These are phyloP conservation scores for Exophiala oligosperma DNA, from an alignment of 2,329 filamentous ascomycete genomes.

Conservation along the genomic window DNA sequence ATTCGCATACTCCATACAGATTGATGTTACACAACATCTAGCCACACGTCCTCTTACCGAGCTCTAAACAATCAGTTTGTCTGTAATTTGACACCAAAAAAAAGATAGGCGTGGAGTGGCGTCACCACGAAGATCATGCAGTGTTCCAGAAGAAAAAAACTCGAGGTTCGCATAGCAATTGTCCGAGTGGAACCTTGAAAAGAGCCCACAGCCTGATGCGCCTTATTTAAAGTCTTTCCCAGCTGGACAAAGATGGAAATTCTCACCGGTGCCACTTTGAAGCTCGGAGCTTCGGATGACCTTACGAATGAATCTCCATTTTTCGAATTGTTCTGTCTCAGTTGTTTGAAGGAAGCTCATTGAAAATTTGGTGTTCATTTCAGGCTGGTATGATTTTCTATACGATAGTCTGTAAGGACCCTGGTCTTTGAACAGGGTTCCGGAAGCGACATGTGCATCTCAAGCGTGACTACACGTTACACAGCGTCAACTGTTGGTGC, in stretches of 20 bases:
- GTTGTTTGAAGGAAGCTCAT: neutral
- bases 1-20: too few species aligned
- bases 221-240: constrained; percentile 2
- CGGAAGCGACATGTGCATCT: constrained; percentile 4
- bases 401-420: neutral
- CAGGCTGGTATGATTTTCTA: too few species aligned
- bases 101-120: neutral
- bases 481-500: constrained; percentile 15
- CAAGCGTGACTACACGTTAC: constrained; percentile 9
- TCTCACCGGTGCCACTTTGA: constrained; percentile 22
- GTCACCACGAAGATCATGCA: neutral
- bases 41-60: neutral
- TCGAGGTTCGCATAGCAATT: too few species aligned
- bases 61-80: neutral
- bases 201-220: neutral
- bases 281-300: neutral
- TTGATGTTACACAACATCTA: neutral
- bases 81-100: neutral
- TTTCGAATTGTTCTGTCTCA: neutral
- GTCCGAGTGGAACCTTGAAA: neutral
- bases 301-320: neutral
- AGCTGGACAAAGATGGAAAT: constrained; percentile 16
- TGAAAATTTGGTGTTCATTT: too few species aligned
- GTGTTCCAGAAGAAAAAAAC: constrained; percentile 1
- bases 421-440: constrained; percentile 6